These are phyloP conservation scores for Ogataea siamensis DNA, from an alignment of 805 yeast genomes.

Conservation along the genomic window DNA sequence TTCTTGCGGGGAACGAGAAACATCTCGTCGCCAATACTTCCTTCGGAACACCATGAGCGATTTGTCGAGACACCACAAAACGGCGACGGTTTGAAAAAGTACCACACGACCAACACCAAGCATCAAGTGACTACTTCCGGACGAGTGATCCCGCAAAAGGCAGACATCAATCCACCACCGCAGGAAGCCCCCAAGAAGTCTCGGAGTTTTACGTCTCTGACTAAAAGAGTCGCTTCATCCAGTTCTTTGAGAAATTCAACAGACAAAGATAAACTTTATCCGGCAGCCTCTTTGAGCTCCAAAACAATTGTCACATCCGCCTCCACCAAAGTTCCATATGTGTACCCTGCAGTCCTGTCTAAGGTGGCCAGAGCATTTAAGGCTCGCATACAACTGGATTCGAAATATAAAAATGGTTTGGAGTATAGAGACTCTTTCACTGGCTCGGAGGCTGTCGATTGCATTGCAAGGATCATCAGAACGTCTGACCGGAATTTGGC, in stretches of 20 bases:
- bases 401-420: constrained; percentile 84
- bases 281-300: constrained; percentile 34
- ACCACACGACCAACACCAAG: constrained; percentile 33
- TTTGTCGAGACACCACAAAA: background rate
- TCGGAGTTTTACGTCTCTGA: constrained; percentile 44
- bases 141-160: constrained; percentile 45
- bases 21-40: constrained; percentile 23
- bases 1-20: constrained; percentile 34
- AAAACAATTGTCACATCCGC: constrained; percentile 49
- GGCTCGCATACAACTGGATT: constrained; percentile 65
- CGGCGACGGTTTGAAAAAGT: constrained; percentile 32
- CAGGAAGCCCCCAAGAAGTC: constrained; percentile 41
- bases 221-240: constrained; percentile 38
- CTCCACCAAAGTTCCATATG: constrained; percentile 54
- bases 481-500: constrained; percentile 93
- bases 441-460: constrained; percentile 91
- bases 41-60: constrained; percentile 19
- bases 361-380: constrained; percentile 78
- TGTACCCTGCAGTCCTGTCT: constrained; percentile 88
- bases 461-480: constrained; percentile 78
- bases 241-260: constrained; percentile 32
- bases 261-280: constrained; percentile 30
- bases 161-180: constrained; percentile 31
- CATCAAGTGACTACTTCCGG: constrained; percentile 42
- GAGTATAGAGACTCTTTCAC: constrained; percentile 91